Base-by-base conservation (phyloP, 2,329 filamentous ascomycete species). In the Phoma sp. region DNA sequence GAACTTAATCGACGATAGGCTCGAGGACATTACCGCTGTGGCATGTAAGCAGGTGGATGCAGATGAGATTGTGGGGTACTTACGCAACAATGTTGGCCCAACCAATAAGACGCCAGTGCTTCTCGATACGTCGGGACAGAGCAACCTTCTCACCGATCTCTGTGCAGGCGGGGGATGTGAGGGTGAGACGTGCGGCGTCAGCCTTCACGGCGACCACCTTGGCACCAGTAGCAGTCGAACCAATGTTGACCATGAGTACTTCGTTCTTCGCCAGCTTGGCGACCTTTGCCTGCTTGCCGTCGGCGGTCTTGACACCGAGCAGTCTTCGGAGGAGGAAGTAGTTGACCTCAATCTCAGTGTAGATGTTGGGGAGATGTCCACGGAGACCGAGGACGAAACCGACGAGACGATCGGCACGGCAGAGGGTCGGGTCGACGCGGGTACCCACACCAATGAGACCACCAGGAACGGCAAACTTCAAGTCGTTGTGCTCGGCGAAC, bases 171-270 rank as follows among this genome's bases (percentile, higher is more conserved):
- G 93, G 93, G 74, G 87, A 93, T 57, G 93, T 98, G 67, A 99
- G 83, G 56, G 91, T 89, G 64, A 99, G 84, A 83, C 97, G 97
- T 53, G 95, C 95, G 53, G 93, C 93, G 84, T 99, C 95, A 72
- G 93, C 93, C 85, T 95, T 97, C 74, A 98, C 96, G 70, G 92
- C 93, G 54, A 95, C 86, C 47, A 99, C 92, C 86, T 98, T 99
- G 65, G 95, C 95, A 78, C 95, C 95, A 12, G 93, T 97, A 39
- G 95, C 96, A 9, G 93, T 98, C 30, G 92, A 96, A 59, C 95
- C 95, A 74, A 99, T 99, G 83, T 99, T 99, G 64, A 99, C 95
- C 95, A 99, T 98, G 42, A 99, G 89, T 71, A 98, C 92, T 78
- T 99, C 95, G 80, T 96, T 97, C 87, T 98, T 99, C 53, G 92